phyloP scores from a whole-genome alignment of 352 stramenopile genomes.

The Phytopythium vexans region DNA sequence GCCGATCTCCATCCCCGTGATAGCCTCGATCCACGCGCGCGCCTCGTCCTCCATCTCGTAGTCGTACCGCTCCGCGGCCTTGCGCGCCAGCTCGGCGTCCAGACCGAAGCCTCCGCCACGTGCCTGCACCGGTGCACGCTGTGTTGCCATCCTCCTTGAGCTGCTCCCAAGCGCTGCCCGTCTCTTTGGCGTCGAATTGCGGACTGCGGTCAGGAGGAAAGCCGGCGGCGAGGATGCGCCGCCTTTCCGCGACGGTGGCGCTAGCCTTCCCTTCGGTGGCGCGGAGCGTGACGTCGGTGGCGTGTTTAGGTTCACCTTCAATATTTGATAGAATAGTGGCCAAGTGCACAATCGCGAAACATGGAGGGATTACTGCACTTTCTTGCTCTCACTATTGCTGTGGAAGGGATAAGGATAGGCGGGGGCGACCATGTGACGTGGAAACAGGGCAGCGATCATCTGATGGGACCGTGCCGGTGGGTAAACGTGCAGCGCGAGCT shows the following conservation, averaged over 20 bases:
- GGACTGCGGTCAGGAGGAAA: conserved; percentile 1
- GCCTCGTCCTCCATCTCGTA: conserved; percentile 84
- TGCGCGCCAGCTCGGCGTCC: conserved; percentile 85
- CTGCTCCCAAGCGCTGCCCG: conserved; percentile 1
- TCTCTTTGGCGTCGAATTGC: background rate
- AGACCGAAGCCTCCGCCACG: conserved; percentile 84
- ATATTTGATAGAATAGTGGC: background rate
- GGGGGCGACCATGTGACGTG: too few relatives aligned
- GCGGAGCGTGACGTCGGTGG: background rate
- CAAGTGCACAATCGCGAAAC: background rate
- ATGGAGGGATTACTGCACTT: too few relatives aligned
- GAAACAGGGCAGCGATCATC: too few relatives aligned
- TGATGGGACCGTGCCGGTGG: too few relatives aligned
- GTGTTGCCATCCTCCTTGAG: conserved; percentile 11
- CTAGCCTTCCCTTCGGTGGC: conserved; percentile 4
- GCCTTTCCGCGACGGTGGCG: conserved; percentile 6
- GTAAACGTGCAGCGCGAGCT: too few relatives aligned
- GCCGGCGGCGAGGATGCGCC: background rate
- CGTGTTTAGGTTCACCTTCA: background rate
- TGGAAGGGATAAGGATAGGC: too few relatives aligned
- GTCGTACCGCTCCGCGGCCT: conserved; percentile 87
- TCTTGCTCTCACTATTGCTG: too few relatives aligned
- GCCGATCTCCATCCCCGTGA: conserved; percentile 74
- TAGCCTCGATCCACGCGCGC: conserved; percentile 80
- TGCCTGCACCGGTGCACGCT: conserved; percentile 49